phyloP scores from a whole-genome alignment of 345 rosid genomes.

The Euclidium syriacum region DNA sequence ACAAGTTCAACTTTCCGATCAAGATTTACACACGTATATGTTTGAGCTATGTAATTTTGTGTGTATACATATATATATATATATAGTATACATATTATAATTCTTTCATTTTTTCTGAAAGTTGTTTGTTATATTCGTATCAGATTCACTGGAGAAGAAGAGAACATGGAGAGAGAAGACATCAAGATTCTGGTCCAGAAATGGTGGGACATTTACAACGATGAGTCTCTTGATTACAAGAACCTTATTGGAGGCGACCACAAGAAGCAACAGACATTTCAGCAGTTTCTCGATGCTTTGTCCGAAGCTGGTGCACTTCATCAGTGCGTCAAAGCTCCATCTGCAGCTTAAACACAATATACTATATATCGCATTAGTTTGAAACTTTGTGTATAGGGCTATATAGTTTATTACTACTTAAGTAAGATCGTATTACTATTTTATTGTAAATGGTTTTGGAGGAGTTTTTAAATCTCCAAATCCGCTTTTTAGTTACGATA shows the following conservation, averaged over 20 bases:
- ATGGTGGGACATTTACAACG: slow-evolving; percentile 63
- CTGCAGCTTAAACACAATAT: slow-evolving; percentile 41
- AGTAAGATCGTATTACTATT: background rate
- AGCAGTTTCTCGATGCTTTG: slow-evolving; percentile 40
- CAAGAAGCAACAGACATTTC: slow-evolving; percentile 30
- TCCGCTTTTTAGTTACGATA: background rate
- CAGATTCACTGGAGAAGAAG: slow-evolving; percentile 53
- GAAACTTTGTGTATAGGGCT: slow-evolving; percentile 3
- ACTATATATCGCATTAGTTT: background rate
- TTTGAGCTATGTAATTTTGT: too few relatives aligned
- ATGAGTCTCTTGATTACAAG: slow-evolving; percentile 44
- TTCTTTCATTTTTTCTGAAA: background rate
- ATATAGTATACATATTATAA: background rate
- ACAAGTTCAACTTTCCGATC: background rate
- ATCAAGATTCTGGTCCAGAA: slow-evolving; percentile 43
- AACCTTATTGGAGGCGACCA: slow-evolving; percentile 14
- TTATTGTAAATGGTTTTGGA: slow-evolving; percentile 1
- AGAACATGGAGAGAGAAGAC: slow-evolving; percentile 55
- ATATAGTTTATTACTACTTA: background rate
- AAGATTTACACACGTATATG: too few relatives aligned
- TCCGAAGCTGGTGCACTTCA: slow-evolving; percentile 30
- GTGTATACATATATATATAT: too few relatives aligned
- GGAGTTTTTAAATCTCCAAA: background rate
- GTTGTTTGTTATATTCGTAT: background rate
- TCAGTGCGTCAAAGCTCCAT: slow-evolving; percentile 41